Percentiles rank a stretch among this genome's conserved stretches.
Conservation (phyloP, 768 basidiomycete genomes). For the Suillus subluteus region DNA sequence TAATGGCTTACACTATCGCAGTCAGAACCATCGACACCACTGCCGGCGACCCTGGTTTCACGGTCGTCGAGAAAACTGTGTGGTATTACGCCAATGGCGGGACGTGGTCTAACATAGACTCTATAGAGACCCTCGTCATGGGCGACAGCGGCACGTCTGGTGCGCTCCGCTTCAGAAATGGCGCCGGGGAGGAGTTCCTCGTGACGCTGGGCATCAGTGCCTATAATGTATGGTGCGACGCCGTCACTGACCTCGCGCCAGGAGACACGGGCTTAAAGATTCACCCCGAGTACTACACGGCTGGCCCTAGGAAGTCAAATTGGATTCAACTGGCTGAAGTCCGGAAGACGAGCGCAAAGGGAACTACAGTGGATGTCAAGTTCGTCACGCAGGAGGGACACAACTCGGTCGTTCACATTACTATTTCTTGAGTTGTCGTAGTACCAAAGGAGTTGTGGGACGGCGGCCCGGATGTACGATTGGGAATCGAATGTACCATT, state of each 20-base stretch:
- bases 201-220: conserved; percentile 43
- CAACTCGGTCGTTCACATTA: neutral
- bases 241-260: conserved; percentile 34
- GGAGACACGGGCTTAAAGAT: conserved; percentile 30
- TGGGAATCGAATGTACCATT: neutral
- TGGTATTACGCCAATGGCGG: conserved; percentile 19
- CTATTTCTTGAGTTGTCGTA: neutral
- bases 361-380: neutral
- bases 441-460: neutral
- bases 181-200: conserved; percentile 35
- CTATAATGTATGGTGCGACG: conserved; percentile 43
- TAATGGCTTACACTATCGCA: neutral
- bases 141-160: conserved; percentile 45
- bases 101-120: conserved; percentile 32
- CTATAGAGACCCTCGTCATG: conserved; percentile 34
- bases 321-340: neutral
- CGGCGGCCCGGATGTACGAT: neutral
- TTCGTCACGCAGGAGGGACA: neutral
- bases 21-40: neutral
- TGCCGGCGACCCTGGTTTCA: neutral
- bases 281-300: conserved; percentile 33
- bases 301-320: neutral
- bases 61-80: neutral
- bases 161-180: conserved; percentile 35
- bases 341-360: neutral